Percentiles rank a stretch among this genome's conserved stretches.
Conservation (phyloP, 2,329 filamentous ascomycete genomes). For the Paraconiothyrium sp. region DNA sequence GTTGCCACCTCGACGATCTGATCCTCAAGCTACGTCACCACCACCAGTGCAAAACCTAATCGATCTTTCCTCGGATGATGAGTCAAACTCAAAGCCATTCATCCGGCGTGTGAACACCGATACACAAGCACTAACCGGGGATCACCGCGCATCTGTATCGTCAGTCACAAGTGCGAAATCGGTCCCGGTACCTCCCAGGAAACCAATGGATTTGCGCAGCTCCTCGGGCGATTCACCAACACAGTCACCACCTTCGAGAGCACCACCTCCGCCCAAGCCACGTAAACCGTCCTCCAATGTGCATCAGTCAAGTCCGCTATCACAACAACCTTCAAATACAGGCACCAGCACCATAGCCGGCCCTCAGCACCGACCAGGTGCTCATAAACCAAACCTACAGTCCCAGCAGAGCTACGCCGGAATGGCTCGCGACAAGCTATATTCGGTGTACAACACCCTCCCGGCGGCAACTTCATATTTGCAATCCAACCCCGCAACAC, state of each 20-base stretch:
- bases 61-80: constrained; percentile 58
- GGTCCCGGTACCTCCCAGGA: constrained; percentile 44
- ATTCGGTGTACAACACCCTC: constrained; percentile 52
- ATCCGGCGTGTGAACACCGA: constrained; percentile 41
- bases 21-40: constrained; percentile 29
- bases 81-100: constrained; percentile 27
- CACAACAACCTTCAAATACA: constrained; percentile 32
- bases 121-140: constrained; percentile 26
- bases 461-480: constrained; percentile 44
- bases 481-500: constrained; percentile 14
- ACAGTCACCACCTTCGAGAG: constrained; percentile 39
- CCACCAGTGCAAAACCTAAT: constrained; percentile 54
- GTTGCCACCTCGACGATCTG: constrained; percentile 48
- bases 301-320: constrained; percentile 39
- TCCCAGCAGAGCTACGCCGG: constrained; percentile 48
- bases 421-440: constrained; percentile 51
- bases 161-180: constrained; percentile 37
- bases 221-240: constrained; percentile 41
- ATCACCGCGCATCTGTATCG: constrained; percentile 26
- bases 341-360: constrained; percentile 41
- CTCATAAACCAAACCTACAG: constrained; percentile 38
- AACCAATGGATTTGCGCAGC: constrained; percentile 52
- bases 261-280: constrained; percentile 47
- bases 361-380: constrained; percentile 42
- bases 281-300: constrained; percentile 37